These are phyloP conservation scores for Hyparrhenia diplandra DNA, from an alignment of 176 grass and related monocot genomes.

Conservation along the genomic window DNA sequence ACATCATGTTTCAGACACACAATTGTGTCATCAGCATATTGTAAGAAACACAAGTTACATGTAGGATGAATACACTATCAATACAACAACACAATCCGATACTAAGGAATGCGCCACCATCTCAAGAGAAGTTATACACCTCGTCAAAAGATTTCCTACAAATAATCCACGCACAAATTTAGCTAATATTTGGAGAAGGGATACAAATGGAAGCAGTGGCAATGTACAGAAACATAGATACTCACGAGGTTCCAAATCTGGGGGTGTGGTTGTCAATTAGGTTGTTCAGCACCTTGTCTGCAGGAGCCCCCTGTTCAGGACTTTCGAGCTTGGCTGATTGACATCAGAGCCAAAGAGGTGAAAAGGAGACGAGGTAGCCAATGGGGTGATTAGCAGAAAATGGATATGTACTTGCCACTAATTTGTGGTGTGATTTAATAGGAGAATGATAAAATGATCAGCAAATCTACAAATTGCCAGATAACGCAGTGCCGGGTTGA, in stretches of 20 bases:
- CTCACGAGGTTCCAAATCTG: conserved; percentile 56
- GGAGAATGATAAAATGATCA: neutral
- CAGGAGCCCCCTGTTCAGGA: conserved; percentile 67
- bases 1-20: too few species aligned
- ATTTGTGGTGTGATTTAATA: neutral
- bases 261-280: conserved; percentile 76
- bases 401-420: neutral
- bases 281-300: conserved; percentile 62
- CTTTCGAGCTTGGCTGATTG: conserved; percentile 72
- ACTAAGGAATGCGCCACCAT: too few species aligned
- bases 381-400: neutral
- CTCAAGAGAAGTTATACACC: conserved; percentile 69
- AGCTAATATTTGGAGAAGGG: neutral
- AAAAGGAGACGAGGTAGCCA: neutral
- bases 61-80: neutral
- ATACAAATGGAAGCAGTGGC: neutral
- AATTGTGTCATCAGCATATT: too few species aligned
- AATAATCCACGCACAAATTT: neutral
- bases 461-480: neutral
- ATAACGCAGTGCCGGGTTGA: neutral
- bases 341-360: neutral
- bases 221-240: neutral
- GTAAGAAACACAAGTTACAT: neutral
- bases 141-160: conserved; percentile 62
- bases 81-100: neutral